Evolutionary conservation across 768 basidiomycete species (phyloP).

Genomic region (Agrocybe pediades): DNA sequence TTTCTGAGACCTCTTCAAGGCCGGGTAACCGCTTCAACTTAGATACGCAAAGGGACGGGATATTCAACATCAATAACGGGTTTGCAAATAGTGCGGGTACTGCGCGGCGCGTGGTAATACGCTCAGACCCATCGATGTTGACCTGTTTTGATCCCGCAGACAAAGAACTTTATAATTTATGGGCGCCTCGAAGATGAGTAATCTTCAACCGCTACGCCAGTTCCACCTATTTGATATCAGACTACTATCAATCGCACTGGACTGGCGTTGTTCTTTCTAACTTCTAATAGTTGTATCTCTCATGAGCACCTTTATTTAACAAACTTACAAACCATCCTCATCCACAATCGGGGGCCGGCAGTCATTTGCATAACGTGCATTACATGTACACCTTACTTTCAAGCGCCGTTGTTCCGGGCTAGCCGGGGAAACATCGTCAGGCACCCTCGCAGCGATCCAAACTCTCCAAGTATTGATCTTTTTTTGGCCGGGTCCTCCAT

Average conservation of each 20-base stretch:
- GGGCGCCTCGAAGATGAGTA: conserved; percentile 52
- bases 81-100: background rate
- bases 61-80: background rate
- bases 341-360: conserved; percentile 1
- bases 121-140: conserved; percentile 64
- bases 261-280: no score
- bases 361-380: conserved; percentile 6
- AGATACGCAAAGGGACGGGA: conserved; percentile 23
- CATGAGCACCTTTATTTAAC: no score
- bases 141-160: conserved; percentile 79
- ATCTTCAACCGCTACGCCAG: background rate
- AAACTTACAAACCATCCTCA: background rate
- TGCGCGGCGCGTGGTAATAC: conserved; percentile 45
- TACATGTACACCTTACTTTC: conserved; percentile 4
- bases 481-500: no score
- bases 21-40: conserved; percentile 18
- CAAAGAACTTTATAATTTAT: conserved; percentile 75
- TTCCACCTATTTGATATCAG: background rate
- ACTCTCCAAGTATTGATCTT: background rate
- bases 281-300: no score
- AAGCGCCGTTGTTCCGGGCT: conserved; percentile 1
- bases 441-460: background rate
- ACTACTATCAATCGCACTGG: background rate
- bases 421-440: no score
- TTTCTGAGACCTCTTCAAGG: conserved; percentile 29